Base-by-base conservation (phyloP, 495 filamentous ascomycete genomes). In the Acidomyces sp. region DNA sequence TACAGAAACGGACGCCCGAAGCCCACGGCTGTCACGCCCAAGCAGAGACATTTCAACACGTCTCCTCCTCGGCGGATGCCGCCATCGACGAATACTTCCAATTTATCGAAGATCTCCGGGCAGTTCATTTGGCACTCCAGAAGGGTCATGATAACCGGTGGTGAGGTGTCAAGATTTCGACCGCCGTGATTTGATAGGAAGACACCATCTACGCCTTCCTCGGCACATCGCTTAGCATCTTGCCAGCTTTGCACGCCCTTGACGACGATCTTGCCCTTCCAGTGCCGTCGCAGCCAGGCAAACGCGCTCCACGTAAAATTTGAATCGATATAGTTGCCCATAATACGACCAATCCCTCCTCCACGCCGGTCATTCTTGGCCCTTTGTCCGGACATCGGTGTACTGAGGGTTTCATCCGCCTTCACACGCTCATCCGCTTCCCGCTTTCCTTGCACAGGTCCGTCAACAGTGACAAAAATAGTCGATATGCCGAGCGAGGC, bases 121-220 rank as follows among this genome's bases (percentile, higher is more conserved):
- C 71, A 69, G 47, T 61, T 59, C 55, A 65, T 60, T 44, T 78
- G 73, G 50, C 81, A 53, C 41, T 78, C 78, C 11, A 82, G 56
- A 20, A 84, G 54, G 1, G 69, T 65, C 41, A 79, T 49, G 15
- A 84, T 66, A 0, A 70, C 70, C 3, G 77, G 63, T 0, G 74
- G 72, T 29, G 37, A 4, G 16, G n/a, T 34, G 45, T 34, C 65
- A 16, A 34, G 31, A 18, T 34, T 34, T 18, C 80, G 54, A 0
- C 80, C 80, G 3, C 80, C 80, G 53, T 85, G 80, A 41, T 84
- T 85, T 36, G 66, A 72, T 3, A 72, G 52, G 23, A 70, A 58
- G 3, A 84, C 74, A 4, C 67, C 78, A 12, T 78, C 65, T 3
- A 72, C 63, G 0, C 72, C 71, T 21, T 57, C 43, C 25, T 71